Conservation (phyloP, 352 stramenopile genomes). For the Globisporangium emineosum region DNA sequence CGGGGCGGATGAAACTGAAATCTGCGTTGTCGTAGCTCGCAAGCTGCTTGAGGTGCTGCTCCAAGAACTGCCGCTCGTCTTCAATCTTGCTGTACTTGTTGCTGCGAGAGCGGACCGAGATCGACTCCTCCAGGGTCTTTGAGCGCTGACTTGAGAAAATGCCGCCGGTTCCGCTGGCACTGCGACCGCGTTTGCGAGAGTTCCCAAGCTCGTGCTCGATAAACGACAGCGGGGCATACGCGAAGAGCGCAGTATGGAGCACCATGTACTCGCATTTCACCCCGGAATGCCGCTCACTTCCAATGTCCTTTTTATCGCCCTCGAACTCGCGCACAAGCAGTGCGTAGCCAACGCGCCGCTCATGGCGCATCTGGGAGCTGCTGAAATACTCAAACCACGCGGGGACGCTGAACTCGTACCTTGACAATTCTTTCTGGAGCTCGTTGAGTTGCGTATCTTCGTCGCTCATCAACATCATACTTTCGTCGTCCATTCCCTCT, state of each 20-base stretch:
- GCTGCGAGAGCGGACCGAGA: conserved; percentile 34
- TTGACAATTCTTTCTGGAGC: conserved; percentile 25
- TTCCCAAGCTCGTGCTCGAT: conserved; percentile 29
- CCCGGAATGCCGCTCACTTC: neutral
- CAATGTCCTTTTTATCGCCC: neutral
- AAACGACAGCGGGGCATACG: conserved; percentile 40
- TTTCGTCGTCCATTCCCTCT: neutral
- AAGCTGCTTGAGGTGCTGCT: conserved; percentile 33
- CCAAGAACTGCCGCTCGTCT: conserved; percentile 38
- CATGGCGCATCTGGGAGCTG: conserved; percentile 24
- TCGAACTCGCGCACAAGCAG: conserved; percentile 33
- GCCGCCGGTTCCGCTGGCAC: neutral
- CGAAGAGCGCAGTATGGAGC: conserved; percentile 31
- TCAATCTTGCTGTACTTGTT: conserved; percentile 31
- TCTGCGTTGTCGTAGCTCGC: neutral
- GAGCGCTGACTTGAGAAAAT: conserved; percentile 20
- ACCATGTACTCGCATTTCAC: conserved; percentile 30
- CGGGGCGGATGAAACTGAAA: neutral
- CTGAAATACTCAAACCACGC: conserved; percentile 64
- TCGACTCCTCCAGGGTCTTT: conserved; percentile 28
- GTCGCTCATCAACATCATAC: neutral
- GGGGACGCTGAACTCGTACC: conserved; percentile 35
- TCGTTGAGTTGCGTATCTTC: conserved; percentile 20
- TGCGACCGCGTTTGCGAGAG: conserved; percentile 14
- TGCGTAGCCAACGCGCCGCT: conserved; percentile 50